Percentiles rank a stretch among this genome's conserved stretches.
Evolutionary conservation across 163 green algal species (phyloP).

Genomic region (Chlamydomonas reinhardtii): DNA sequence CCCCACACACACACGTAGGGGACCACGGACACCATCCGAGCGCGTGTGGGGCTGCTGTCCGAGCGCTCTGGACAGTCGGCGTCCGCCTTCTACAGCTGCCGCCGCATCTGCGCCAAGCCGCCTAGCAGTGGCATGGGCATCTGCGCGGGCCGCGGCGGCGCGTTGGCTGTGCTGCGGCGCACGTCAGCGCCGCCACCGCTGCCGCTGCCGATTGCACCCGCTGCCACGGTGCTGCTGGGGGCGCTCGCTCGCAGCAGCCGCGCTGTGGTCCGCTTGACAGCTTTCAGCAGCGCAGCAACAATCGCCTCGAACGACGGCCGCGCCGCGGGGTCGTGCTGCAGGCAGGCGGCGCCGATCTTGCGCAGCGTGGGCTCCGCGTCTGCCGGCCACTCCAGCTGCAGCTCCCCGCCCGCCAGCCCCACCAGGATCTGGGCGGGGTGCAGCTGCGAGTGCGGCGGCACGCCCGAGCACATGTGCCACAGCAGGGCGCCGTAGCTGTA

Average conservation of each 20-base stretch:
- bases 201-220: background rate
- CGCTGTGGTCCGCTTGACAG: background rate
- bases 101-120: too few species aligned
- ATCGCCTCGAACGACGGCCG: background rate
- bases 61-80: too few species aligned
- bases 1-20: too few species aligned
- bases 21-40: too few species aligned
- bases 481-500: conserved; percentile 23
- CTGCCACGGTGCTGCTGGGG: background rate
- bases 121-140: too few species aligned
- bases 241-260: too few species aligned
- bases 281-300: background rate
- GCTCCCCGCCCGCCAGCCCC: background rate
- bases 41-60: too few species aligned
- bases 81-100: too few species aligned
- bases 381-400: conserved; percentile 1
- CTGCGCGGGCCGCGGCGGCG: too few species aligned
- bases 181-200: background rate
- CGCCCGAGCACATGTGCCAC: background rate
- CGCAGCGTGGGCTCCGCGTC: background rate
- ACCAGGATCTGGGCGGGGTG: conserved; percentile 1
- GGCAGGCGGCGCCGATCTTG: conserved; percentile 10
- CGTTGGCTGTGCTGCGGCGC: background rate
- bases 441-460: background rate
- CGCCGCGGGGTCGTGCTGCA: background rate